phyloP scores from a whole-genome alignment of 2,329 filamentous ascomycete species.

The Neocatenulostroma microsporum region DNA sequence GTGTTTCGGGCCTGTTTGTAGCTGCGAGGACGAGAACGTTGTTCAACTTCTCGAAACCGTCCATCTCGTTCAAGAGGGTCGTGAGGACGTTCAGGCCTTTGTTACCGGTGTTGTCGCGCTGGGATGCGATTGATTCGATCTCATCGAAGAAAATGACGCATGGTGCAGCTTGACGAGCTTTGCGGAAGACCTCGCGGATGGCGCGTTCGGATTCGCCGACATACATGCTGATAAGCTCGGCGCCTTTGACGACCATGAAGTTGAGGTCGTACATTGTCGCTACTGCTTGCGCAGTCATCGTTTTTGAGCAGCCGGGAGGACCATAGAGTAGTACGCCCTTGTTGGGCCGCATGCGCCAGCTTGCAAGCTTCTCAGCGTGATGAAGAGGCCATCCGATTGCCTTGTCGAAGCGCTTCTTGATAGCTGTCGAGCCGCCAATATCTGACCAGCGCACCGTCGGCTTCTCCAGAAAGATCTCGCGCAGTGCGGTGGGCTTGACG shows the following conservation, averaged over 20 bases:
- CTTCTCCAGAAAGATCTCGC: constrained; percentile 80
- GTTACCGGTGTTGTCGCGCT: constrained; percentile 44
- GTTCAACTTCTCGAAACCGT: constrained; percentile 77
- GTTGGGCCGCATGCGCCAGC: constrained; percentile 51
- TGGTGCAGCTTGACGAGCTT: constrained; percentile 75
- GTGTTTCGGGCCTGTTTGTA: constrained; percentile 79
- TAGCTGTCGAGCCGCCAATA: constrained; percentile 72
- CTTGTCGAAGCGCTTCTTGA: constrained; percentile 56
- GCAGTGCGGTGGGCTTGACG: constrained; percentile 77
- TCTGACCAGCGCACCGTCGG: constrained; percentile 80
- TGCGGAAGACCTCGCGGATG: constrained; percentile 75
- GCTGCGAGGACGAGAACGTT: constrained; percentile 83
- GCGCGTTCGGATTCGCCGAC: constrained; percentile 88
- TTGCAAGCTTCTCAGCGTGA: constrained; percentile 44
- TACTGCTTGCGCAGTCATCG: constrained; percentile 80
- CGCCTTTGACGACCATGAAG: constrained; percentile 89
- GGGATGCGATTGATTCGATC: constrained; percentile 71
- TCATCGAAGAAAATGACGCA: constrained; percentile 97
- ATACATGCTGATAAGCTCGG: constrained; percentile 92
- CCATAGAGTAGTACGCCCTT: constrained; percentile 87
- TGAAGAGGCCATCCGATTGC: constrained; percentile 54
- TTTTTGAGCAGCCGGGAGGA: constrained; percentile 91
- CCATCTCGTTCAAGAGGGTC: constrained; percentile 88
- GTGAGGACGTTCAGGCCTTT: constrained; percentile 73
- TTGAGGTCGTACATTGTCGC: constrained; percentile 87